phyloP scores from a whole-genome alignment of 2,329 filamentous ascomycete species.

The Exophiala viscosa region DNA sequence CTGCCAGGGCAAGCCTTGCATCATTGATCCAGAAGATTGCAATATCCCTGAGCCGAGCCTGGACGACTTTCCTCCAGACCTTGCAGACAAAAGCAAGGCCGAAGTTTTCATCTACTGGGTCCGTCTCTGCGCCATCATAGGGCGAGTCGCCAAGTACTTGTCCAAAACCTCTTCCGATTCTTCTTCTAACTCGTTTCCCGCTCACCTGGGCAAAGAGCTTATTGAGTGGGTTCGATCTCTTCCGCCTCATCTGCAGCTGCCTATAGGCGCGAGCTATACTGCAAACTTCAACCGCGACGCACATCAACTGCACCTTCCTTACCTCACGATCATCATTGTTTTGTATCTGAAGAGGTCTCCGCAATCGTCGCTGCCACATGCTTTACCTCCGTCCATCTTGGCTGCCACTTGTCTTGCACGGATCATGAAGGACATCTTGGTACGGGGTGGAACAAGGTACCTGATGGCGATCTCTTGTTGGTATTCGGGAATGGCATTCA shows the following conservation, averaged over 20 bases:
- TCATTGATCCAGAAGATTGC: slow-evolving; percentile 44
- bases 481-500: slow-evolving; percentile 43
- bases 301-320: slow-evolving; percentile 43
- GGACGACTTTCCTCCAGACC: slow-evolving; percentile 37
- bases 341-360: slow-evolving; percentile 38
- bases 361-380: slow-evolving; percentile 36
- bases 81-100: slow-evolving; percentile 33
- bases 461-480: slow-evolving; percentile 45
- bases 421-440: slow-evolving; percentile 39
- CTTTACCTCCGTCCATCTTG: slow-evolving; percentile 36
- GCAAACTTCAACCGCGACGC: slow-evolving; percentile 40
- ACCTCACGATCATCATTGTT: slow-evolving; percentile 42
- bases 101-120: slow-evolving; percentile 46
- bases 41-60: slow-evolving; percentile 39
- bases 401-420: slow-evolving; percentile 41
- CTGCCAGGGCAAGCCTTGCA: slow-evolving; percentile 44
- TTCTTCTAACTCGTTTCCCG: slow-evolving; percentile 17
- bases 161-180: slow-evolving; percentile 27
- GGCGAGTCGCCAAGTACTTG: slow-evolving; percentile 39
- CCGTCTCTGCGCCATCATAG: slow-evolving; percentile 41
- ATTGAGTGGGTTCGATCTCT: slow-evolving; percentile 37
- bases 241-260: slow-evolving; percentile 35
- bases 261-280: slow-evolving; percentile 32
- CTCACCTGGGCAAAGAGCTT: slow-evolving; percentile 34
- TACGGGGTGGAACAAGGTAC: slow-evolving; percentile 30